A percentile compares a stretch with the other conserved stretches of the same genome.
These are phyloP conservation scores for Recurvomyces mirabilis DNA, from an alignment of 495 filamentous ascomycete genomes.

Conservation along the genomic window DNA sequence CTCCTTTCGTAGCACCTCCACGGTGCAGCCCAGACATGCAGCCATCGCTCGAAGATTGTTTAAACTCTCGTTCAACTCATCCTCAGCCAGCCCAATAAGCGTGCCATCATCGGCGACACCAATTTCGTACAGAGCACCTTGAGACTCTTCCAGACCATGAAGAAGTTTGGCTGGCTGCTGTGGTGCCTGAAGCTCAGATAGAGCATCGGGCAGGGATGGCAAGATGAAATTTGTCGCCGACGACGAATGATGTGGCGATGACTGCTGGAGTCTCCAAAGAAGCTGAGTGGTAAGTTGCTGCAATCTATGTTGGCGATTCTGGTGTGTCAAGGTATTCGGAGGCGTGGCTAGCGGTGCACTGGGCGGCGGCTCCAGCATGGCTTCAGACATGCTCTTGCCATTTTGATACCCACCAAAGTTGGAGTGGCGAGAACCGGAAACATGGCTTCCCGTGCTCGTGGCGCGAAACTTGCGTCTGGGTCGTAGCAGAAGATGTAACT, in stretches of 20 bases:
- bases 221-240: slow-evolving; percentile 59
- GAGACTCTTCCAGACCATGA: slow-evolving; percentile 81
- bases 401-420: slow-evolving; percentile 16
- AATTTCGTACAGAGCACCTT: slow-evolving; percentile 91
- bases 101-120: slow-evolving; percentile 91
- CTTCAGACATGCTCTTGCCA: slow-evolving; percentile 2
- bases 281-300: slow-evolving; percentile 90
- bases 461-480: slow-evolving; percentile 61
- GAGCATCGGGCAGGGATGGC: slow-evolving; percentile 58
- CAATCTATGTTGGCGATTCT: slow-evolving; percentile 67
- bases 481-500: slow-evolving; percentile 80
- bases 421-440: slow-evolving; percentile 50
- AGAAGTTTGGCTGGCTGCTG: slow-evolving; percentile 52
- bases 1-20: slow-evolving; percentile 76
- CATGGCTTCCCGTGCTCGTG: slow-evolving; percentile 48
- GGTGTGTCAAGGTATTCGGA: slow-evolving; percentile 36
- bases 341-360: slow-evolving; percentile 19
- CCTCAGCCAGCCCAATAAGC: slow-evolving; percentile 76
- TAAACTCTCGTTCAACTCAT: slow-evolving; percentile 86
- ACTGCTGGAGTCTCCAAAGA: slow-evolving; percentile 90
- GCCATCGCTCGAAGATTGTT: slow-evolving; percentile 79
- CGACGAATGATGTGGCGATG: slow-evolving; percentile 75
- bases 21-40: slow-evolving; percentile 73
- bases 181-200: slow-evolving; percentile 41
- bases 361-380: slow-evolving; percentile 18